Evolutionary conservation across 2,329 filamentous ascomycete genomes (phyloP).

Genomic region (Laburnicola sp.): DNA sequence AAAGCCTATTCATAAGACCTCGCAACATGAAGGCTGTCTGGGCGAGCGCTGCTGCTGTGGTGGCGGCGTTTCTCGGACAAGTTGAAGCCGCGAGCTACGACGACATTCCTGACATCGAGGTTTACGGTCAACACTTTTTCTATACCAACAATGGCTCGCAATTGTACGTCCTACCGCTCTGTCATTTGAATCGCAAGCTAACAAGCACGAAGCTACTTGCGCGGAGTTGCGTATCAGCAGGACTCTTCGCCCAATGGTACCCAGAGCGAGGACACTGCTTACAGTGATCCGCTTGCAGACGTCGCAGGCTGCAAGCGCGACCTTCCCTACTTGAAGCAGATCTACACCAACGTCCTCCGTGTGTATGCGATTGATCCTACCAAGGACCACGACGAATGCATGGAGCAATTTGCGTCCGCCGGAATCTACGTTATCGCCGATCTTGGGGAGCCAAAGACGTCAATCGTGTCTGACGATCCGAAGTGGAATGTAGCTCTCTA

Average conservation of each 20-base stretch:
- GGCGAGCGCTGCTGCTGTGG: conserved; percentile 10
- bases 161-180: conserved; percentile 50
- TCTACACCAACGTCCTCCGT: conserved; percentile 89
- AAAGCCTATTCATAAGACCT: conserved; percentile 1
- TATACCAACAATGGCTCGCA: conserved; percentile 78
- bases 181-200: conserved; percentile 6
- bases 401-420: conserved; percentile 75
- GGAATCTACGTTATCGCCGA: conserved; percentile 96
- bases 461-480: conserved; percentile 80
- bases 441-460: conserved; percentile 59
- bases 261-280: conserved; percentile 52
- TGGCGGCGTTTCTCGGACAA: conserved; percentile 20
- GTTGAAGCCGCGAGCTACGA: conserved; percentile 36
- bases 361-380: conserved; percentile 88
- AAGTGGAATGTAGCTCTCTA: conserved; percentile 80
- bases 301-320: conserved; percentile 74
- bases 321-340: conserved; percentile 75
- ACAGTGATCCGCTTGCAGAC: conserved; percentile 82
- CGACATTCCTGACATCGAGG: conserved; percentile 36
- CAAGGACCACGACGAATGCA: conserved; percentile 75
- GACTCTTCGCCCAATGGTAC: conserved; percentile 41
- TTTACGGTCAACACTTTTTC: conserved; percentile 81
- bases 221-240: conserved; percentile 90
- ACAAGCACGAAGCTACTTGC: conserved; percentile 65
- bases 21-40: conserved; percentile 7